phyloP scores from a whole-genome alignment of 2,329 filamentous ascomycete genomes.

The Aureobasidium sp. region DNA sequence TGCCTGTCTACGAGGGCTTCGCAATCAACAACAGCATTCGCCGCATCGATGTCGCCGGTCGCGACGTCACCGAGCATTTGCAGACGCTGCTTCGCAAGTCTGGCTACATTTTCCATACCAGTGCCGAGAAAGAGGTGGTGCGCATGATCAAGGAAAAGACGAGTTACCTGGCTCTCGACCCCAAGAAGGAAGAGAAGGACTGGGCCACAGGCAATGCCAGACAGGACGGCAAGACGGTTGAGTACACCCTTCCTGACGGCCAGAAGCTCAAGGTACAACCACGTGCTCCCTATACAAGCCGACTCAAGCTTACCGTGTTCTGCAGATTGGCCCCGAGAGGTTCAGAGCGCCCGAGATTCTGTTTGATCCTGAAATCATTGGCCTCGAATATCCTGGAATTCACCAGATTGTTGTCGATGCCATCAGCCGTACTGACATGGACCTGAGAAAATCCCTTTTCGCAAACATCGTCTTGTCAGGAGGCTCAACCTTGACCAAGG shows the following conservation, averaged over 20 bases:
- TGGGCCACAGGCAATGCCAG: slow-evolving; percentile 68
- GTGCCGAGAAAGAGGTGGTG: slow-evolving; percentile 98
- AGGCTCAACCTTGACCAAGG: slow-evolving; percentile 91
- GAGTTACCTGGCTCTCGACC: slow-evolving; percentile 83
- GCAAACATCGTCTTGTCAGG: slow-evolving; percentile 96
- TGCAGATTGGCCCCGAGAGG: slow-evolving; percentile 77
- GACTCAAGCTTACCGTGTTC: background rate
- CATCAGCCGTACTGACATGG: slow-evolving; percentile 90
- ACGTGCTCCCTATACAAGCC: background rate
- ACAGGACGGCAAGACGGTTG: slow-evolving; percentile 63
- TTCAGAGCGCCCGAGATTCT: slow-evolving; percentile 96
- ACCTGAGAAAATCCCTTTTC: slow-evolving; percentile 86
- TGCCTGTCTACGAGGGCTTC: slow-evolving; percentile 96
- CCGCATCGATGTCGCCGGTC: slow-evolving; percentile 88
- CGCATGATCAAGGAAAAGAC: slow-evolving; percentile 92
- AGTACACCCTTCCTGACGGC: slow-evolving; percentile 87
- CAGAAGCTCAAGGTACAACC: slow-evolving; percentile 72
- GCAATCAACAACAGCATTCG: slow-evolving; percentile 93
- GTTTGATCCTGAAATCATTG: slow-evolving; percentile 95
- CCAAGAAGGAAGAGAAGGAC: slow-evolving; percentile 91
- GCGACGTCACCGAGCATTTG: slow-evolving; percentile 93
- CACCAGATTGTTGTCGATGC: slow-evolving; percentile 97
- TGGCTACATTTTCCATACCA: slow-evolving; percentile 92
- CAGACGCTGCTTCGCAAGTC: slow-evolving; percentile 85
- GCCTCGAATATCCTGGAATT: slow-evolving; percentile 90